Conservation (phyloP, 495 filamentous ascomycete genomes). For the Stereocaulon alpinum region DNA sequence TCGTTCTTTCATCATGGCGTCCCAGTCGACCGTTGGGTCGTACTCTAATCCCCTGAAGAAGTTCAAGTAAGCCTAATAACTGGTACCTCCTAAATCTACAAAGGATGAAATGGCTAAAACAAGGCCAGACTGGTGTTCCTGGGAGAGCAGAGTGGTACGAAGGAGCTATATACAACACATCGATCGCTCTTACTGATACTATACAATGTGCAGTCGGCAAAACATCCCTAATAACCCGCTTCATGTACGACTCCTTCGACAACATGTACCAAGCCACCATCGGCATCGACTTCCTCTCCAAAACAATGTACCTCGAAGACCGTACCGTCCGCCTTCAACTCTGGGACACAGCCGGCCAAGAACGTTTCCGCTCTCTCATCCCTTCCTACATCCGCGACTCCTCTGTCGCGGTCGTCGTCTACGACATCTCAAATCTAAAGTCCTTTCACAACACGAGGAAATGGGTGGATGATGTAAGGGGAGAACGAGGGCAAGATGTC, state of each 20-base stretch:
- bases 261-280: slow-evolving; percentile 99
- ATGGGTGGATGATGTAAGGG: slow-evolving; percentile 98
- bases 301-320: slow-evolving; percentile 99
- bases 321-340: slow-evolving; percentile 93
- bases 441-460: slow-evolving; percentile 96
- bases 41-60: slow-evolving; percentile 99
- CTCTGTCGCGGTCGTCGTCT: slow-evolving; percentile 93
- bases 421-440: slow-evolving; percentile 95
- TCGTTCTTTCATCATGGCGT: slow-evolving; percentile 22
- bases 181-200: slow-evolving; percentile 16
- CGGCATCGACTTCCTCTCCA: slow-evolving; percentile 98
- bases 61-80: slow-evolving; percentile 66
- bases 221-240: slow-evolving; percentile 95
- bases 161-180: neutral
- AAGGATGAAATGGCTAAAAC: slow-evolving; percentile 13
- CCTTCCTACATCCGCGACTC: slow-evolving; percentile 97
- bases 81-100: slow-evolving; percentile 3
- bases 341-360: slow-evolving; percentile 97
- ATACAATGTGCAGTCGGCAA: slow-evolving; percentile 65
- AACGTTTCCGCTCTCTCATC: slow-evolving; percentile 91
- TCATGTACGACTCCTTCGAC: slow-evolving; percentile 99
- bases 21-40: slow-evolving; percentile 56
- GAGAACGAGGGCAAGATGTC: slow-evolving; percentile 93
- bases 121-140: slow-evolving; percentile 78
- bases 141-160: slow-evolving; percentile 92